Evolutionary conservation across 192 early-diverging fungal genomes (phyloP).

Genomic region (Pilobolus umbonatus): DNA sequence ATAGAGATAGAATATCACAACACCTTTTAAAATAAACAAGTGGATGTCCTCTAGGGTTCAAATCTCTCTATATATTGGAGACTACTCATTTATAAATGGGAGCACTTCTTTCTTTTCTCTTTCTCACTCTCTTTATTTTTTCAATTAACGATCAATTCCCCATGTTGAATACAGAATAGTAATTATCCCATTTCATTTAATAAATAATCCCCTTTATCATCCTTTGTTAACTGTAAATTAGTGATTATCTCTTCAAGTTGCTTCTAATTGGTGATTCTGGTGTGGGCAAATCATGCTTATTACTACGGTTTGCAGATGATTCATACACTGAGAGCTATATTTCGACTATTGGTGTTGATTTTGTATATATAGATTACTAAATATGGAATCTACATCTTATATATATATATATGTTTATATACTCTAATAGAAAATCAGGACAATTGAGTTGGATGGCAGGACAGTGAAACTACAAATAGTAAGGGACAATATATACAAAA

Average conservation of each 20-base stretch:
- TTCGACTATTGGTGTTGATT: constrained; percentile 97
- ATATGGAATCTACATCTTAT: neutral
- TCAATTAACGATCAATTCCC: too few relatives aligned
- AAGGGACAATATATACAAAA: constrained; percentile 19
- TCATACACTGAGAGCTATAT: constrained; percentile 98
- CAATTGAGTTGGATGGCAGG: constrained; percentile 96
- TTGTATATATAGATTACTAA: constrained; percentile 53
- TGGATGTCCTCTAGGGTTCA: too few relatives aligned
- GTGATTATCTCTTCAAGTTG: constrained; percentile 98
- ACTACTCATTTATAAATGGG: too few relatives aligned
- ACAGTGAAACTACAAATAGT: constrained; percentile 96
- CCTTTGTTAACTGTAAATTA: constrained; percentile 21
- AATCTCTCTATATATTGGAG: too few relatives aligned
- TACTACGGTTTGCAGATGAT: constrained; percentile 96
- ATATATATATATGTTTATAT: neutral
- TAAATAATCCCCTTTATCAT: neutral
- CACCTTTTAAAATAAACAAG: too few relatives aligned
- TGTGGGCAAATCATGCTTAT: constrained; percentile 95
- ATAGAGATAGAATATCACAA: too few relatives aligned
- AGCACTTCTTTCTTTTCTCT: too few relatives aligned
- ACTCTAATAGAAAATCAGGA: constrained; percentile 83
- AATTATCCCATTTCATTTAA: neutral
- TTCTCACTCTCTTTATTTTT: neutral
- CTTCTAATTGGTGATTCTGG: constrained; percentile 96
- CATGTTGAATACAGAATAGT: constrained; percentile 21